A percentile compares a stretch with the other conserved stretches of the same genome.
Conservation (phyloP, 2,329 filamentous ascomycete genomes). For the Penicillium sp. region DNA sequence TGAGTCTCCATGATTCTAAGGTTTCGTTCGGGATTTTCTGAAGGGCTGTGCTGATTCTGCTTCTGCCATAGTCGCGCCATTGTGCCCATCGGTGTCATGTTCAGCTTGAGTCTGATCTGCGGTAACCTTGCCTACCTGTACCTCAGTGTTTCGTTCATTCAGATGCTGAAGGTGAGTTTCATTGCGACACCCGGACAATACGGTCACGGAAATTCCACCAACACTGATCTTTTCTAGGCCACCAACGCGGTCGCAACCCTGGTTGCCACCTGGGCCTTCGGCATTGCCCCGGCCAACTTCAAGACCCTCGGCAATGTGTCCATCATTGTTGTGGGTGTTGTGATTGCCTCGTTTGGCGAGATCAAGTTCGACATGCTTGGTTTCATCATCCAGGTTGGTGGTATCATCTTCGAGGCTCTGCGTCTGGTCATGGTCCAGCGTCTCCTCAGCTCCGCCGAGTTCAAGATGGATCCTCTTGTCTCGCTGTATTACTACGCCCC, state of each 20-base stretch:
- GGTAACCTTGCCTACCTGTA: slow-evolving; percentile 95
- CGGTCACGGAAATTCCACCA: neutral
- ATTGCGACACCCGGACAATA: neutral
- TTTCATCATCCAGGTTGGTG: slow-evolving; percentile 66
- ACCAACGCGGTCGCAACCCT: slow-evolving; percentile 92
- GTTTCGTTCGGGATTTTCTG: neutral
- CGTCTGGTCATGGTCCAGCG: slow-evolving; percentile 79
- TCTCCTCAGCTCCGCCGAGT: slow-evolving; percentile 68
- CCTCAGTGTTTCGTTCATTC: slow-evolving; percentile 92
- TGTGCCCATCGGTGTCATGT: slow-evolving; percentile 91
- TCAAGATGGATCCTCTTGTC: slow-evolving; percentile 85
- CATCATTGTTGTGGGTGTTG: slow-evolving; percentile 86
- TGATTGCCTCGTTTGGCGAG: slow-evolving; percentile 90
- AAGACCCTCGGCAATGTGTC: slow-evolving; percentile 88
- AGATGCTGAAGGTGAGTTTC: slow-evolving; percentile 84
- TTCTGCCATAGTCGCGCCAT: slow-evolving; percentile 63
- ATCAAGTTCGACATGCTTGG: slow-evolving; percentile 73
- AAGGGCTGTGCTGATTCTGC: neutral
- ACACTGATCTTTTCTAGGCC: slow-evolving; percentile 54
- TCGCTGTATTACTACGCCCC: slow-evolving; percentile 84
- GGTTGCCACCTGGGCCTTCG: slow-evolving; percentile 80
- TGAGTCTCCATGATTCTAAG: slow-evolving; percentile 16
- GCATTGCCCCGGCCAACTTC: slow-evolving; percentile 75
- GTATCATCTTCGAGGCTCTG: slow-evolving; percentile 73
- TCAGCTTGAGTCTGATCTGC: slow-evolving; percentile 93